Base-by-base conservation (phyloP, 148 eudicot genomes). In the Nepenthes gracilis region DNA sequence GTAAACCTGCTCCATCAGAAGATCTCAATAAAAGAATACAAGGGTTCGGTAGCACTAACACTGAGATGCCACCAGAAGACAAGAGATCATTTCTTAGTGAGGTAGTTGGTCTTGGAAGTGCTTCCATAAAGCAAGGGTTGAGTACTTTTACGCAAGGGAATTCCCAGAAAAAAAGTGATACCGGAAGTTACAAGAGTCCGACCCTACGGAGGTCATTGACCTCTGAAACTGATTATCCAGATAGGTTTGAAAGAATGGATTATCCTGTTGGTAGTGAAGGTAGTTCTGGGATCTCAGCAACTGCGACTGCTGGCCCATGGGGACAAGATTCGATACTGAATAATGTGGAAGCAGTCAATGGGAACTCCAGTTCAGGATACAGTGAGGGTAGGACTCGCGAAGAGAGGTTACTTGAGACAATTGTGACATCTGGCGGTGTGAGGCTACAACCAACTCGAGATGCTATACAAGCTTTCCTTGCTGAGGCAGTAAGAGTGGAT, bases 361-460 rank as follows among this genome's bases (percentile, higher is more conserved):
- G 78, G 54, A 78, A 76, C 58, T 64, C 85, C 4, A 64, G 57
- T 59, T 75, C 85, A 47, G 78, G 79, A 66, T 62, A 62, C 60
- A n/a, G 76, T 15, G 75, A 65, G 74, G 74, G 61, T 62, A 92
- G 88, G 85, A 81, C 83, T 50, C 83, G 79, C 4, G 97, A 92
- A 66, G 93, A 85, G 80, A 85, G 92, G 77, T 72, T 92, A 56
- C 61, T 92, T 60, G 97, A 88, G 80, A 88, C 96, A 6, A 85
- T 92, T 77, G 97, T 88, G 60, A 87, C 97, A 43, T 77, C 96
- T 74, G 94, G 97, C 53, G 97, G 97, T 51, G 96, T 92, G 53
- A 84, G 97, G 58, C 67, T 92, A 63, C 97, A 92, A 64, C 97
- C 97, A 36, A 83, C 97, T 47, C 88, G 97, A 57, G 97, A 92